Evolutionary conservation across 2,329 filamentous ascomycete species (phyloP), one percentile per base, ranked within the genome.

Genomic region (Paracoccidioides brasiliensis): DNA sequence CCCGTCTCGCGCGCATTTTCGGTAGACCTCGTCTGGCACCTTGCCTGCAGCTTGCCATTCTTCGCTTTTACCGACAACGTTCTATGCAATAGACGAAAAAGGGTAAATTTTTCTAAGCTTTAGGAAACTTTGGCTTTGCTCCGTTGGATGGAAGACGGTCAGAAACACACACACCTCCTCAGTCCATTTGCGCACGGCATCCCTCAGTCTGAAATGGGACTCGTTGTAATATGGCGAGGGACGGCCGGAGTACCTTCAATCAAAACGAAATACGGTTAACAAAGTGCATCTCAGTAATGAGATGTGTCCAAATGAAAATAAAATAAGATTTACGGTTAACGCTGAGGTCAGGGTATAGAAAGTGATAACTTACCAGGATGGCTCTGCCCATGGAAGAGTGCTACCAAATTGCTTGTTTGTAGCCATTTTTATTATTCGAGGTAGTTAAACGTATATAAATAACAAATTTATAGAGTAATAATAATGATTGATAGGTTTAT

Each of bases 361-460:
- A 32, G 7, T 22, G 4, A 12, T 10, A 28, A 37, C 49, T 32
- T 40, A 52, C 49, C 49, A 52, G 15, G 49, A 35, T 5, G 49
- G 49, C 49, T 52, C 49, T n/a, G 49, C 49, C 49, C 49, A 52
- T 30, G 49, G 49, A n/a, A 52, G 49, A 5, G 49, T 37, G 22
- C 49, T 52, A 10, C 49, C 49, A n/a, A 52, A 52, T 15, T 52
- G 49, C 28, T 52, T 52, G 9, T 22, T 30, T 15, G 35, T 9
- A 15, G 41, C 49, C 49, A 52, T 52, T 52, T 32, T 52, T 52
- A 12, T 22, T 45, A n/a, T 45, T n/a, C 12, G 30, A 28, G 14
- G 28, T 44, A 28, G 14, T 43, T 22, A 15, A 22, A 28, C 14
- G 43, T 30, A 14, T 8, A 30, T 43, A 43, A 41, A 41, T 22